Conservation (phyloP, 768 basidiomycete species). For the Russula brevipes region DNA sequence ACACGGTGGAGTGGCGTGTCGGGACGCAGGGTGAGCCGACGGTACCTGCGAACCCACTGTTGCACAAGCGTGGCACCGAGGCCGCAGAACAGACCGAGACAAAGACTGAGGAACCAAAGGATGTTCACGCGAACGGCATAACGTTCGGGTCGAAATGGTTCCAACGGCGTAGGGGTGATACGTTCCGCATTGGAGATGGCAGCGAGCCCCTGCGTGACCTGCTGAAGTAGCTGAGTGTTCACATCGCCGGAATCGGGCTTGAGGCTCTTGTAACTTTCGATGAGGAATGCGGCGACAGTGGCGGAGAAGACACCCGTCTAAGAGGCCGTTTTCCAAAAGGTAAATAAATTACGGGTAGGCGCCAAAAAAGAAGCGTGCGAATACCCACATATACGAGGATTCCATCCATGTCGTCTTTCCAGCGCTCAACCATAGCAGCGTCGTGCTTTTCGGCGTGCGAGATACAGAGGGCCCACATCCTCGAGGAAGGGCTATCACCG, state of each 20-base stretch:
- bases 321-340: not conserved
- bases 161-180: not conserved
- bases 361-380: not conserved
- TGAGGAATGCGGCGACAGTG: not conserved
- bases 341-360: no score
- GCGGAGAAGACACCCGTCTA: not conserved
- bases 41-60: not conserved
- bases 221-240: no score
- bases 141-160: no score
- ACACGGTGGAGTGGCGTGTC: conserved; percentile 31
- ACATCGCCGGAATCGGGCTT: not conserved
- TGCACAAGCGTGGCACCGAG: not conserved
- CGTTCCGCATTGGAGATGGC: not conserved
- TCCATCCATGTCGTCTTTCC: not conserved
- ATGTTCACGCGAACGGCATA: not conserved
- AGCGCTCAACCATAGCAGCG: not conserved
- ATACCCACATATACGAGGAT: not conserved
- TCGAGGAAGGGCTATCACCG: not conserved
- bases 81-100: not conserved
- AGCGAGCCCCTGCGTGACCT: not conserved
- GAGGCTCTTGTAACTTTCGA: not conserved
- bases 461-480: not conserved
- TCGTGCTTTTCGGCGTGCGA: not conserved
- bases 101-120: not conserved
- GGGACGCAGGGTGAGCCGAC: not conserved